Conservation (phyloP, 768 basidiomycete species). For the Panaeolus cyanescens region DNA sequence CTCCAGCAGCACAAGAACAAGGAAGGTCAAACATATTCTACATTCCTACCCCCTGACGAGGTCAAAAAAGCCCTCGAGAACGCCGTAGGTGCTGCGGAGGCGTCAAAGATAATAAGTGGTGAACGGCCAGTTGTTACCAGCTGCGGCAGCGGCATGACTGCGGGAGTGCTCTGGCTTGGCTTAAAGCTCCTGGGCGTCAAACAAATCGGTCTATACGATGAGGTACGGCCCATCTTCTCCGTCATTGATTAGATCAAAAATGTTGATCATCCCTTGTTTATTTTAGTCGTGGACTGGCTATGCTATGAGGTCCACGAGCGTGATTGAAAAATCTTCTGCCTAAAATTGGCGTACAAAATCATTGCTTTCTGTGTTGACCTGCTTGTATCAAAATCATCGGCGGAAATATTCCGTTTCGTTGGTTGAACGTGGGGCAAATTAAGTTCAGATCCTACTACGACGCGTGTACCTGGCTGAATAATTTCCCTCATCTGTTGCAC, state of each 20-base stretch:
- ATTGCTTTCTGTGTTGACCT: not conserved
- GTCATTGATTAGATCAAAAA: constrained; percentile 4
- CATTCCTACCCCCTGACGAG: constrained; percentile 56
- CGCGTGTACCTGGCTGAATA: too few relatives aligned
- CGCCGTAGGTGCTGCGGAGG: constrained; percentile 60
- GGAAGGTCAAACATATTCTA: constrained; percentile 54
- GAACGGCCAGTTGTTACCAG: constrained; percentile 65
- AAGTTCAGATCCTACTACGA: too few relatives aligned
- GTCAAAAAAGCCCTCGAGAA: constrained; percentile 60
- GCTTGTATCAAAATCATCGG: too few relatives aligned
- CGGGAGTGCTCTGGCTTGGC: constrained; percentile 92
- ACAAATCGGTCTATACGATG: constrained; percentile 83
- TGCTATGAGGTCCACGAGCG: constrained; percentile 73
- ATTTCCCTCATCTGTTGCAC: too few relatives aligned
- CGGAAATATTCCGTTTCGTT: too few relatives aligned
- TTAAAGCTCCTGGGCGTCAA: constrained; percentile 68
- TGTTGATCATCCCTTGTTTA: constrained; percentile 7
- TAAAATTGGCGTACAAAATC: not conserved
- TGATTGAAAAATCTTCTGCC: constrained; percentile 54
- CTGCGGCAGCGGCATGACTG: constrained; percentile 99
- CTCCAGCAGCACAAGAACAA: constrained; percentile 46
- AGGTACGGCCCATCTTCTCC: constrained; percentile 53
- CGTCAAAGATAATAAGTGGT: constrained; percentile 60
- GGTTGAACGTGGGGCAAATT: too few relatives aligned
- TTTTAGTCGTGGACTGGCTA: constrained; percentile 94